These are phyloP conservation scores for Nakazawaea ernobii DNA, from an alignment of 805 yeast species.

Conservation along the genomic window DNA sequence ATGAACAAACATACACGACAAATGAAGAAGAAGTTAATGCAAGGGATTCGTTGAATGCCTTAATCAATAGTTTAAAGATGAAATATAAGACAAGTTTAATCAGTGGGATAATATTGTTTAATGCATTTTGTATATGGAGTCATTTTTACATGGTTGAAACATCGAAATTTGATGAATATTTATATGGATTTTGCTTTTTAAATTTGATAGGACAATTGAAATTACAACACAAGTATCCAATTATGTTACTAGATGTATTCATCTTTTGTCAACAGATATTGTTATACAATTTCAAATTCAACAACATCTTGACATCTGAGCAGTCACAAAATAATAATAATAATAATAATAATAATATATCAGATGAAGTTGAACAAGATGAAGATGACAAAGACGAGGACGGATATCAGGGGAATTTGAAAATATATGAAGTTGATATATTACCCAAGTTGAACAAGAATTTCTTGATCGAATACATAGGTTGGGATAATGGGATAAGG, in stretches of 20 bases:
- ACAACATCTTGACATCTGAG: background rate
- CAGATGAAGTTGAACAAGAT: background rate
- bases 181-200: constrained; percentile 18
- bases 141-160: background rate
- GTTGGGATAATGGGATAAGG: background rate
- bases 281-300: constrained; percentile 14
- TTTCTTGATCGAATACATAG: background rate
- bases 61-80: constrained; percentile 11
- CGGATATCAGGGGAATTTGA: constrained; percentile 14
- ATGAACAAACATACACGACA: constrained; percentile 13
- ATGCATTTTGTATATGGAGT: constrained; percentile 8
- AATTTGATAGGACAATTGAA: constrained; percentile 23
- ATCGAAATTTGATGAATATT: constrained; percentile 11
- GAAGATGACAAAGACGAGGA: constrained; percentile 6
- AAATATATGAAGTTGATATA: constrained; percentile 15
- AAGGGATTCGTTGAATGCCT: constrained; percentile 14
- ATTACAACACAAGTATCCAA: constrained; percentile 5
- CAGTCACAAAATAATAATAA: no score
- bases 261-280: constrained; percentile 17
- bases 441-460: constrained; percentile 10
- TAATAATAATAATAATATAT: background rate
- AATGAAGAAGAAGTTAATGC: constrained; percentile 2
- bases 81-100: constrained; percentile 13
- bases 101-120: constrained; percentile 6
- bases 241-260: constrained; percentile 17